These are phyloP conservation scores for Ambrosiella cleistominuta DNA, from an alignment of 2,329 filamentous ascomycete genomes.

Conservation along the genomic window DNA sequence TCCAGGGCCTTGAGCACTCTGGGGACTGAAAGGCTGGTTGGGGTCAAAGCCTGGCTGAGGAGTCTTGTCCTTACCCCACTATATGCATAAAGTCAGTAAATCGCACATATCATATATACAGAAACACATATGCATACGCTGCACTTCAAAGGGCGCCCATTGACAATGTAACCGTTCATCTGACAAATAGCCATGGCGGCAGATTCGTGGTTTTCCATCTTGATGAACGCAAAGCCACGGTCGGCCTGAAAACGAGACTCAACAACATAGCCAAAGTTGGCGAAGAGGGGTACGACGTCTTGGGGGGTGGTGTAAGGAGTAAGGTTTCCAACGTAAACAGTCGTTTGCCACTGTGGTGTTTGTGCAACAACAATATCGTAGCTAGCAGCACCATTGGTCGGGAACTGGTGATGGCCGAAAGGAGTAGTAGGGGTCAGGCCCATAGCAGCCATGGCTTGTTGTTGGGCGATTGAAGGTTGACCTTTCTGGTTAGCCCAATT, in stretches of 20 bases:
- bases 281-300: conserved; percentile 92
- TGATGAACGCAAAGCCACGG: conserved; percentile 94
- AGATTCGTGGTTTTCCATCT: conserved; percentile 98
- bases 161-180: conserved; percentile 93
- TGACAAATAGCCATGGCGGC: conserved; percentile 97
- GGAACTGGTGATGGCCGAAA: conserved; percentile 94
- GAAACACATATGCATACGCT: conserved; percentile 51
- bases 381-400: conserved; percentile 87
- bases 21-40: conserved; percentile 50
- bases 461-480: conserved; percentile 95
- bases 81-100: conserved; percentile 14
- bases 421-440: conserved; percentile 95
- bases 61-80: conserved; percentile 99
- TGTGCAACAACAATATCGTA: conserved; percentile 94
- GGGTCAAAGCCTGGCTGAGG: conserved; percentile 72
- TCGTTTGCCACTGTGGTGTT: conserved; percentile 95
- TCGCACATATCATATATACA: too few relatives aligned
- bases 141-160: conserved; percentile 92
- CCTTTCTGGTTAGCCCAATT: conserved; percentile 99
- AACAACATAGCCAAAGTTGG: conserved; percentile 94
- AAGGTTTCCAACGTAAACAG: conserved; percentile 91
- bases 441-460: conserved; percentile 93
- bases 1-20: conserved; percentile 52
- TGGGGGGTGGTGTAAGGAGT: conserved; percentile 95
- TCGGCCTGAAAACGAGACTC: conserved; percentile 97